Evolutionary conservation across 306 rosid genomes (phyloP).

Genomic region (Quercus robur): DNA sequence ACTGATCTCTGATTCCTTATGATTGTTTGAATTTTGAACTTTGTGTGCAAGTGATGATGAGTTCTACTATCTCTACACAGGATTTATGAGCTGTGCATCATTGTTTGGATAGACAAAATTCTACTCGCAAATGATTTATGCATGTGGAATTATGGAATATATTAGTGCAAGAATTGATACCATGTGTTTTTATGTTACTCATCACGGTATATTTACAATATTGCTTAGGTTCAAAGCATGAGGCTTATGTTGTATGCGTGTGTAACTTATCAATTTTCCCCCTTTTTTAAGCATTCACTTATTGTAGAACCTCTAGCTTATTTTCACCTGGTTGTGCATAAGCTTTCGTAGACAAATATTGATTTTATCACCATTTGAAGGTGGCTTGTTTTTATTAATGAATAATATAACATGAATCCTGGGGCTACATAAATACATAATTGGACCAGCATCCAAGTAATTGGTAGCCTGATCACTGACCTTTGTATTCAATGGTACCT

Average conservation of each 20-base stretch:
- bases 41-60: background rate
- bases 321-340: background rate
- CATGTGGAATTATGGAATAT: background rate
- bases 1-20: background rate
- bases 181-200: background rate
- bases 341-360: background rate
- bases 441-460: background rate
- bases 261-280: background rate
- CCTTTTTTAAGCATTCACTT: background rate
- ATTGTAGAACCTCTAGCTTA: background rate
- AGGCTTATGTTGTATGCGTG: background rate
- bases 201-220: background rate
- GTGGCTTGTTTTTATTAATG: background rate
- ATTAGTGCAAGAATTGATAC: background rate
- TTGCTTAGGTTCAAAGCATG: background rate
- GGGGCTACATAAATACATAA: background rate
- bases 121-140: background rate
- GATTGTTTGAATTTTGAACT: background rate
- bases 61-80: background rate
- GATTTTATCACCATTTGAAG: background rate
- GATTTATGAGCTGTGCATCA: background rate
- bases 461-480: background rate
- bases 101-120: background rate
- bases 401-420: background rate
- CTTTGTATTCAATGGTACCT: background rate